These are phyloP conservation scores for Halophytophthora polymorphica DNA, from an alignment of 352 stramenopile species.

Conservation along the genomic window DNA sequence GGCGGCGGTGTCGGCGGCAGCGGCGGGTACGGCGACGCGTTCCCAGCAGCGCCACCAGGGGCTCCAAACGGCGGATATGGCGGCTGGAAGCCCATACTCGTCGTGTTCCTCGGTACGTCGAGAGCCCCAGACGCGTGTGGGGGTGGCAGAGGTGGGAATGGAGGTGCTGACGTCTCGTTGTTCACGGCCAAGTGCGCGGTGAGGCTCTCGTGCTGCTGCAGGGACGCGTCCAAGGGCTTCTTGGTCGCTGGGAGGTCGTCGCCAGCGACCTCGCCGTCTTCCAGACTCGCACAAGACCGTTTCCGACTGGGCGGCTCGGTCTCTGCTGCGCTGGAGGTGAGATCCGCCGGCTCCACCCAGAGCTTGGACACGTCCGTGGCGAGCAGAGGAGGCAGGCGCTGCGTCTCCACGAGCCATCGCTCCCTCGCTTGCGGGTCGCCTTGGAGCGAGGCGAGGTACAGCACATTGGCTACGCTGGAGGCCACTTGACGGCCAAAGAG, in stretches of 20 bases:
- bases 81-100: conserved; percentile 14
- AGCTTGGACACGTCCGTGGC: conserved; percentile 18
- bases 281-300: conserved; percentile 23
- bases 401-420: conserved; percentile 59
- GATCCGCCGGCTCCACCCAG: conserved; percentile 27
- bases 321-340: neutral
- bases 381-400: conserved; percentile 50
- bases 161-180: neutral
- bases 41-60: conserved; percentile 3
- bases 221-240: conserved; percentile 14
- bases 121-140: conserved; percentile 6
- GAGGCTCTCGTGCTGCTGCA: conserved; percentile 2
- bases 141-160: conserved; percentile 10
- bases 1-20: conserved; percentile 9
- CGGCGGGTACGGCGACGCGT: conserved; percentile 10
- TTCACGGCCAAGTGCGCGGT: no score
- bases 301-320: conserved; percentile 8
- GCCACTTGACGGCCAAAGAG: conserved; percentile 45
- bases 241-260: conserved; percentile 15
- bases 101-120: conserved; percentile 2
- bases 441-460: conserved; percentile 75
- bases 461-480: conserved; percentile 55
- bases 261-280: conserved; percentile 55
- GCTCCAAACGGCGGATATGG: conserved; percentile 12
- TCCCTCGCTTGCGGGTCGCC: conserved; percentile 25